phyloP scores from a whole-genome alignment of 768 basidiomycete species.

The Termitomyces sp. region DNA sequence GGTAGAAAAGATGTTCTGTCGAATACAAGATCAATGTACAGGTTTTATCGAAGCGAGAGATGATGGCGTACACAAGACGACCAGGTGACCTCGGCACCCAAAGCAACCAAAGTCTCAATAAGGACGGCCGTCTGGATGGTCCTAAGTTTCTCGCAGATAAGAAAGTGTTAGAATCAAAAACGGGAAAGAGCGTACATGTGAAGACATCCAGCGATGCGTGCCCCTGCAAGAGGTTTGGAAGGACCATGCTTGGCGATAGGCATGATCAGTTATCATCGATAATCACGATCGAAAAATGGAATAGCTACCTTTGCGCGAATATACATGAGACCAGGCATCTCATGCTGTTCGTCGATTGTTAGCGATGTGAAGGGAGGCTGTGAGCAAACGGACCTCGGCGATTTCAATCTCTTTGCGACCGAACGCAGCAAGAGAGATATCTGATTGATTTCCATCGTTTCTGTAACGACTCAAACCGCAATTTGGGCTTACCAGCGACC shows the following conservation, averaged over 20 bases:
- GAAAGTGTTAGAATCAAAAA: background rate
- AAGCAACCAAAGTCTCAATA: constrained; percentile 93
- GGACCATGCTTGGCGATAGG: constrained; percentile 58
- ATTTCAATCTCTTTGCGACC: constrained; percentile 99
- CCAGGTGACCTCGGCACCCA: constrained; percentile 98
- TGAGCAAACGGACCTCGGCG: constrained; percentile 68
- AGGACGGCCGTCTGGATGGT: constrained; percentile 98
- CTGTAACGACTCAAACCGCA: background rate
- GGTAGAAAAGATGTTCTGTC: constrained; percentile 97
- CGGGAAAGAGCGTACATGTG: constrained; percentile 69
- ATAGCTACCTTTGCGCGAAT: constrained; percentile 72
- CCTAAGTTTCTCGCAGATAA: constrained; percentile 41
- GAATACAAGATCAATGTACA: background rate
- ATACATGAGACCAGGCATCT: constrained; percentile 96
- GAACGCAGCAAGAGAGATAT: constrained; percentile 96
- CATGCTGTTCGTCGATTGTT: constrained; percentile 48
- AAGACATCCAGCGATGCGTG: constrained; percentile 95
- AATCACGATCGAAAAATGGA: constrained; percentile 6
- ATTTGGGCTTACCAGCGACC: constrained; percentile 63
- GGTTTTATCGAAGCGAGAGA: background rate
- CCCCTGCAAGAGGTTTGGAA: constrained; percentile 84
- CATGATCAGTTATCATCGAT: constrained; percentile 20
- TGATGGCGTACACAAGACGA: constrained; percentile 80
- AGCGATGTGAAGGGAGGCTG: constrained; percentile 10
- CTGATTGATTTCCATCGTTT: constrained; percentile 32